Conservation (phyloP, 306 rosid species). For the Medicago truncatula region DNA sequence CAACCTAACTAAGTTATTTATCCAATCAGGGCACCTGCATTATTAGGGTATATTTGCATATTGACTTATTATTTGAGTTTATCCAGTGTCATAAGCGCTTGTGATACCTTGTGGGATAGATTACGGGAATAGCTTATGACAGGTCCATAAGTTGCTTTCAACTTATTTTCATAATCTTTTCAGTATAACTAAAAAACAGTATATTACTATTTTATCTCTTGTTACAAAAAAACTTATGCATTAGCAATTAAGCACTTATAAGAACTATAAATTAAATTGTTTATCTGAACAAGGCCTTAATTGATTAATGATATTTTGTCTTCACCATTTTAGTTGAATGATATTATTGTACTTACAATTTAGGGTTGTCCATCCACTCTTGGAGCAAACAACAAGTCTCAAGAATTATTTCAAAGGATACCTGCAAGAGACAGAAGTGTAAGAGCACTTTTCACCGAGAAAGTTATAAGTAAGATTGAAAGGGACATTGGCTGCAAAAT, state of each 20-base stretch:
- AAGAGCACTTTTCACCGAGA: constrained; percentile 77
- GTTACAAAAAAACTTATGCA: too few species aligned
- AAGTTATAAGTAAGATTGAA: constrained; percentile 79
- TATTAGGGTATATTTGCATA: too few species aligned
- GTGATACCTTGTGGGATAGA: too few species aligned
- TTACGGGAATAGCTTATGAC: too few species aligned
- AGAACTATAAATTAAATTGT: neutral
- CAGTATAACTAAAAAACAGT: too few species aligned
- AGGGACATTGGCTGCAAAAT: constrained; percentile 90
- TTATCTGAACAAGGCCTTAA: neutral
- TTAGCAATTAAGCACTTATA: too few species aligned
- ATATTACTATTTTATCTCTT: too few species aligned
- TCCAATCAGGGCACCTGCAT: neutral
- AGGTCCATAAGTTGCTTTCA: too few species aligned
- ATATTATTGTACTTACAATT: constrained; percentile 31
- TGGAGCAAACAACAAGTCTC: constrained; percentile 94
- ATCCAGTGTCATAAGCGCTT: too few species aligned
- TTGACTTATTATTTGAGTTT: too few species aligned
- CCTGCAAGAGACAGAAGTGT: constrained; percentile 89
- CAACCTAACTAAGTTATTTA: neutral
- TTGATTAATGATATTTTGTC: neutral
- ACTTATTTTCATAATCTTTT: too few species aligned
- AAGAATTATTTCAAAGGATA: constrained; percentile 94
- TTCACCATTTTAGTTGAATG: constrained; percentile 38
- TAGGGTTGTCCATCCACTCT: constrained; percentile 99